These are phyloP conservation scores for Suhomyces emberorum DNA, from an alignment of 805 yeast species.

Conservation along the genomic window DNA sequence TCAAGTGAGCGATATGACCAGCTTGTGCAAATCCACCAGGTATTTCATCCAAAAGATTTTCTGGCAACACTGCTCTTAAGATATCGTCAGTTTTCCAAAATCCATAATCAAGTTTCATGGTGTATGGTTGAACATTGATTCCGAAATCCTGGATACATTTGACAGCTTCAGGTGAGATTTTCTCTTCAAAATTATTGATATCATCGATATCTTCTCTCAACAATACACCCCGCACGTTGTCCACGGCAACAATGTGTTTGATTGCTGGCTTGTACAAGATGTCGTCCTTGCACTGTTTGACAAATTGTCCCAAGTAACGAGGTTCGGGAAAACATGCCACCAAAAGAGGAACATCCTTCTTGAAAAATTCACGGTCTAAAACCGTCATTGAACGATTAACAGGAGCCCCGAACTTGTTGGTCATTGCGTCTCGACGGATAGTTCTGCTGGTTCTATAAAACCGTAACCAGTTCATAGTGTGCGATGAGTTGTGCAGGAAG, in stretches of 20 bases:
- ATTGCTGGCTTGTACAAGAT: slow-evolving; percentile 68
- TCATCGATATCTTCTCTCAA: slow-evolving; percentile 50
- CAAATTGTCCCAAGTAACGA: slow-evolving; percentile 53
- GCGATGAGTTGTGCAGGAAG: background rate
- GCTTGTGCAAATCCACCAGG: slow-evolving; percentile 92
- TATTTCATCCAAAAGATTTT: slow-evolving; percentile 58
- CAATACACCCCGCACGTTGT: slow-evolving; percentile 51
- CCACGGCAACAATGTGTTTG: slow-evolving; percentile 56
- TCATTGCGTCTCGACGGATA: slow-evolving; percentile 26
- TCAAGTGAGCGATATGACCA: slow-evolving; percentile 94
- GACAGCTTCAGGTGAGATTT: slow-evolving; percentile 42
- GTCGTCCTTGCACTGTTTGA: slow-evolving; percentile 55
- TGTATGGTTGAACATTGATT: slow-evolving; percentile 50
- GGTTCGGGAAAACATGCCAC: slow-evolving; percentile 73
- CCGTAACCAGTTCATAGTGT: background rate
- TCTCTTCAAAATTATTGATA: slow-evolving; percentile 27
- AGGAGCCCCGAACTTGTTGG: slow-evolving; percentile 55
- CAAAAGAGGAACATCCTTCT: slow-evolving; percentile 53
- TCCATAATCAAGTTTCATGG: slow-evolving; percentile 58
- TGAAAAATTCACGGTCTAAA: slow-evolving; percentile 67
- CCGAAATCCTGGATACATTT: slow-evolving; percentile 46
- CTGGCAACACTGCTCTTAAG: slow-evolving; percentile 73
- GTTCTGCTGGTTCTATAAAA: slow-evolving; percentile 19
- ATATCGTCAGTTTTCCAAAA: slow-evolving; percentile 93
- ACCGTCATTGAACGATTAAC: slow-evolving; percentile 58